Evolutionary conservation across 306 rosid species (phyloP).

Genomic region (Vigna nakashimae): DNA sequence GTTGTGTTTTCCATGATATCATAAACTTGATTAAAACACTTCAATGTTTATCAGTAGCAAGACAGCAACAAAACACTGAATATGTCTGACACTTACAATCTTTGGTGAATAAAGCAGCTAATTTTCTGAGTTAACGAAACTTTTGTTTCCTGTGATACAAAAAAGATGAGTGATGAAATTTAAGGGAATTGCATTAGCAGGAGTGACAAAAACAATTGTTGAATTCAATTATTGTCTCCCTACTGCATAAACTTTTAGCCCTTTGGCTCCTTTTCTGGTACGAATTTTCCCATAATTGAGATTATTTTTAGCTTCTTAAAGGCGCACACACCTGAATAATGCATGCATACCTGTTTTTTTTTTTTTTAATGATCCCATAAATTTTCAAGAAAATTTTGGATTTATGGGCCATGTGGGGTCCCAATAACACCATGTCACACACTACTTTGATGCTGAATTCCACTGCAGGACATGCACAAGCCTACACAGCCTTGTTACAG

Average conservation of each 20-base stretch:
- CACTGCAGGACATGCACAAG: conserved; percentile 38
- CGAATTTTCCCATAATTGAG: background rate
- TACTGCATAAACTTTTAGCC: background rate
- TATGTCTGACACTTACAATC: background rate
- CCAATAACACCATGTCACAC: conserved; percentile 35
- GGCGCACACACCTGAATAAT: background rate
- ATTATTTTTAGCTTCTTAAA: background rate
- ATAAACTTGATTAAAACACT: background rate
- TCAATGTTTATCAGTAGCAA: background rate
- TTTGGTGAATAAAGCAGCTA: no score
- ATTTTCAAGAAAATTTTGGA: background rate
- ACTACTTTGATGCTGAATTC: conserved; percentile 36
- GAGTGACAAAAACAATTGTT: conserved; percentile 13
- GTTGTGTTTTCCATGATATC: no score
- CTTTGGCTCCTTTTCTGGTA: background rate
- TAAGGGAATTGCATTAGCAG: background rate
- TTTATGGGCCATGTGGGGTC: conserved; percentile 26
- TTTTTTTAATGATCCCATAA: background rate
- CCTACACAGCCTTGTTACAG: conserved; percentile 12
- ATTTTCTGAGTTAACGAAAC: background rate
- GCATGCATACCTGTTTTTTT: background rate
- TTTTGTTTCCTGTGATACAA: background rate
- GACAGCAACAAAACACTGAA: background rate
- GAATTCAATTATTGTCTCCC: conserved; percentile 6
- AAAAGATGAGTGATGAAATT: background rate